Base-by-base conservation (phyloP, 805 yeast genomes). In the Myxozyma kluyveri region DNA sequence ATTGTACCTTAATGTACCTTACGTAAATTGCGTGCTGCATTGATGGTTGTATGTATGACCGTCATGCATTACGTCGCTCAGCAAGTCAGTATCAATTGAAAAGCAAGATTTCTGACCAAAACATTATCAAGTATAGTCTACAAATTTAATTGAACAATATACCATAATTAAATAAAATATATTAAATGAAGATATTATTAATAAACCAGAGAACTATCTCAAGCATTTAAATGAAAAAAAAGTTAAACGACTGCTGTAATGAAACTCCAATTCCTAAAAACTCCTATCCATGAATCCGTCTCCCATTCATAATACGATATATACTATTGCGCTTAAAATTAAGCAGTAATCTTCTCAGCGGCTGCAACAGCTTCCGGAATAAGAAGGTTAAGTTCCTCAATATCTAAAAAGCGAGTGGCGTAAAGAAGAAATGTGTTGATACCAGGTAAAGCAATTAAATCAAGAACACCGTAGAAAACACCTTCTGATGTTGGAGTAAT, bases 401-500 rank as follows among this genome's bases (percentile, higher is more conserved):
- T 50, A 44, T 63, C 65, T n/a, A 60, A 46, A 36, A 51, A 43
- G 9, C 58, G 55, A 29, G 56, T 54, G n/a, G 44, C 49, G 39
- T 42, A 56, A 37, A 63, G 41, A 49, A 63, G 48, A 47, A 27
- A 38, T 9, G 61, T 39, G 40, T 52, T 57, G 26, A 62, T 14
- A 41, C 53, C 49, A 19, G 63, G 72, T 60, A 80, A 73, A 26
- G 72, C 65, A 24, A 76, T 51, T 38, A 81, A 56, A 66, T 80
- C 85, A 54, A 81, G 66, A 52, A 80, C 68, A 70, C 85, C 85
- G 62, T 77, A 79, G 69, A 79, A 81, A 21, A 75, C 80, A 40
- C 78, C 76, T 63, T 78, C 84, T 31, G 81, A 72, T 64, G 80
- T 83, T 37, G 81, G 80, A 62, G 74, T 77, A 54, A 81, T 76